Conservation (phyloP, 768 basidiomycete genomes). For the Gelatoporia subvermispora region DNA sequence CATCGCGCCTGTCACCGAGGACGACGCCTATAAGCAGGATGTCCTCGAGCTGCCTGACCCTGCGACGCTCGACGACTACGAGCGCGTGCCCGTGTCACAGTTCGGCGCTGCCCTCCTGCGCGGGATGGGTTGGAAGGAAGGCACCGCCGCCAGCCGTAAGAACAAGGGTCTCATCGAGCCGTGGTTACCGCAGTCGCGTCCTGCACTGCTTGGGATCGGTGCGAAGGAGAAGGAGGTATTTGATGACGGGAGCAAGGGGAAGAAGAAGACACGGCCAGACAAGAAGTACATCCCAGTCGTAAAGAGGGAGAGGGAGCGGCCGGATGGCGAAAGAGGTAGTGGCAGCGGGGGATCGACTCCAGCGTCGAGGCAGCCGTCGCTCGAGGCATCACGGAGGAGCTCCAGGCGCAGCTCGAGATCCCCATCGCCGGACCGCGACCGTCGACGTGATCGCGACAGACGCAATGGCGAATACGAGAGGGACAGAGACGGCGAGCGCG, state of each 20-base stretch:
- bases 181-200: conserved; percentile 77
- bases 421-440: conserved; percentile 26
- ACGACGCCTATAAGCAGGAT: conserved; percentile 82
- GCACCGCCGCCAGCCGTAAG: conserved; percentile 60
- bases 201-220: conserved; percentile 87
- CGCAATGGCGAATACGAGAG: conserved; percentile 11
- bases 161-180: conserved; percentile 63
- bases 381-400: conserved; percentile 32
- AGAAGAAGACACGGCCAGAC: conserved; percentile 46
- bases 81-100: conserved; percentile 83
- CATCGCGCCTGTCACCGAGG: conserved; percentile 59
- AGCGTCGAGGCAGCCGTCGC: conserved; percentile 30
- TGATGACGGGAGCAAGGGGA: conserved; percentile 60
- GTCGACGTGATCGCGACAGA: conserved; percentile 21
- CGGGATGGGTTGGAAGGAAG: conserved; percentile 96
- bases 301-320: conserved; percentile 48
- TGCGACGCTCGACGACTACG: conserved; percentile 81
- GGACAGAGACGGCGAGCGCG: conserved; percentile 28
- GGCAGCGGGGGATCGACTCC: conserved; percentile 12
- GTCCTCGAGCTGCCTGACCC: conserved; percentile 71
- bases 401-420: conserved; percentile 52
- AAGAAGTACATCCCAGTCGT: conserved; percentile 82
- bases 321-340: conserved; percentile 18
- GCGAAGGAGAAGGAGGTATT: conserved; percentile 80
- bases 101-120: conserved; percentile 91